These are phyloP conservation scores for Botrytis byssoidea DNA, from an alignment of 2,329 filamentous ascomycete species.

Conservation along the genomic window DNA sequence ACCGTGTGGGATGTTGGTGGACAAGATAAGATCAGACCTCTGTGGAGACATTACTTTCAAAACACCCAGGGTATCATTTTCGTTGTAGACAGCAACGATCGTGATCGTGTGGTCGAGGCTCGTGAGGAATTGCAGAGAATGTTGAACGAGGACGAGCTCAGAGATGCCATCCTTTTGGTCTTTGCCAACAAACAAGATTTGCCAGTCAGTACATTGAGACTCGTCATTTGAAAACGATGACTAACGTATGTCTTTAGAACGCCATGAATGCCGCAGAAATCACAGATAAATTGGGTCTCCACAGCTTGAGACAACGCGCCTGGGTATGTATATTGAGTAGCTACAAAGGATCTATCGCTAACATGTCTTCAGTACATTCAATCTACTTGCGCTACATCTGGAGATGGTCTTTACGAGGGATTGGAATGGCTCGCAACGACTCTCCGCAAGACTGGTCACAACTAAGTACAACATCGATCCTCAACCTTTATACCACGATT, in stretches of 20 bases:
- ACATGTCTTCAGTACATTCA: constrained; percentile 77
- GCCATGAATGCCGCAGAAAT: constrained; percentile 99
- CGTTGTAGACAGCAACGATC: constrained; percentile 98
- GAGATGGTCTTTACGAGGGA: constrained; percentile 99
- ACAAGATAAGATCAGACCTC: constrained; percentile 99
- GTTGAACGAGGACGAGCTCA: constrained; percentile 98
- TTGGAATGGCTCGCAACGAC: constrained; percentile 88
- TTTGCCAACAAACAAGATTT: constrained; percentile 99
- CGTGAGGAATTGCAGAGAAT: constrained; percentile 96
- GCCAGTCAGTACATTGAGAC: constrained; percentile 62
- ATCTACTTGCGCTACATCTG: constrained; percentile 97
- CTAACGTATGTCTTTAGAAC: constrained; percentile 58
- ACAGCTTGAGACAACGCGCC: constrained; percentile 96
- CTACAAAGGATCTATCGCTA: constrained; percentile 23
- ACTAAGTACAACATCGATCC: constrained; percentile 46
- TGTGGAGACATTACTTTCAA: constrained; percentile 99
- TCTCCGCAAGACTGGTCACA: constrained; percentile 71
- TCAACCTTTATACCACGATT: constrained; percentile 26
- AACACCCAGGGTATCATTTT: constrained; percentile 99
- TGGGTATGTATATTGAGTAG: constrained; percentile 71
- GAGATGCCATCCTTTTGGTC: constrained; percentile 92
- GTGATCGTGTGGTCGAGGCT: constrained; percentile 95
- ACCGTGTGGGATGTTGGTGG: constrained; percentile 99
- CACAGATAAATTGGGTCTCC: constrained; percentile 99
- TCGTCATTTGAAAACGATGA: constrained; percentile 9